Base-by-base conservation (phyloP, 495 filamentous ascomycete species). In the Copromyces sp. region DNA sequence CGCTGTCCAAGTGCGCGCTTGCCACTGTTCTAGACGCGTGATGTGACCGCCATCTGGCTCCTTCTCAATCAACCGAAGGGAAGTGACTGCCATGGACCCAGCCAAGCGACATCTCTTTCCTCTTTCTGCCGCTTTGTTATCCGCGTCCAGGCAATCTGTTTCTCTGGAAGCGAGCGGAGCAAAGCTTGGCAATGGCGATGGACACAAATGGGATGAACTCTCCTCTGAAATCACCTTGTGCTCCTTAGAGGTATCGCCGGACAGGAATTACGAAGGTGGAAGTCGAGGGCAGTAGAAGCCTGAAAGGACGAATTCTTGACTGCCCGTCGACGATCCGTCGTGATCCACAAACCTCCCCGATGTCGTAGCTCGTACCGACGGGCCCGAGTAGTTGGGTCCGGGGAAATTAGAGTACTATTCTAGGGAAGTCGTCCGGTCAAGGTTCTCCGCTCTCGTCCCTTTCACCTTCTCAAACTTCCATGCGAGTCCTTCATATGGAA, bases 391-490 rank as follows among this genome's bases (percentile, higher is more conserved):
- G 24, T 53, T 24, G 9, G 41, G 45, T 53, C 9, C 11, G 45
- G 20, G 20, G 45, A 53, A 53, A 53, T 53, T 53, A 24, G n/a
- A 24, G 44, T 2, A 40, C 39, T 40, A 2, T 45, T 1, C 24
- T 24, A 24, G 24, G 24, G 24, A 24, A 24, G 24, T 24, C 24
- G 24, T 24, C 24, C 24, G 24, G 24, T 24, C 24, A 24, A 24
- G 24, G 24, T 24, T 20, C 69, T 74, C 70, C 70, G 69, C 37
- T 47, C 8, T 47, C 44, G 61, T 17, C 29, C 14, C 11, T 11
- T 3, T 37, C 71, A 69, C 40, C 44, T 77, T 76, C 75, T 72
- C 76, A 75, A 81, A 78, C 74, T 74, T 78, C 73, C 53, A 61
- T 68, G 68, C 38, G 17, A 45, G 69, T 71, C 76, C 72, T 76